phyloP scores from a whole-genome alignment of 306 rosid species.

The Quercus robur region DNA sequence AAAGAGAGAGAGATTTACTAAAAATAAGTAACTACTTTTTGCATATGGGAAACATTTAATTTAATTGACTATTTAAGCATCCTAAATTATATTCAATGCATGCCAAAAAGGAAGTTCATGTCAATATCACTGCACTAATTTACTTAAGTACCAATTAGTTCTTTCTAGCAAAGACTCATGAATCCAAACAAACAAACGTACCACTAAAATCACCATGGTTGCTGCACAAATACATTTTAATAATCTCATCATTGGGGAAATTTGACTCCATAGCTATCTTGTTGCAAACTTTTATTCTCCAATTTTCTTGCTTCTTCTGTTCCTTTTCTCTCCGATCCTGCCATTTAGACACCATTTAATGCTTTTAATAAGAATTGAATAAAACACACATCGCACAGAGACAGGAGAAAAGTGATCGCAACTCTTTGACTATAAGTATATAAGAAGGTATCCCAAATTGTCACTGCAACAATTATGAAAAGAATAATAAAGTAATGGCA shows the following conservation, averaged over 20 bases:
- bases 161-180: not conserved
- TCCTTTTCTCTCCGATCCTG: conserved; percentile 66
- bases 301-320: conserved; percentile 50
- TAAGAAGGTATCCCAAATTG: not conserved
- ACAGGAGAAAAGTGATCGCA: not conserved
- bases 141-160: not conserved
- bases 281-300: conserved; percentile 56
- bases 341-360: conserved; percentile 26
- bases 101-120: not conserved
- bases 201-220: conserved; percentile 60
- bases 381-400: not conserved
- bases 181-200: conserved; percentile 25
- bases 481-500: not conserved
- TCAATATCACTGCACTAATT: not conserved
- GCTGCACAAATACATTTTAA: conserved; percentile 62
- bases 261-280: conserved; percentile 68
- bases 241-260: conserved; percentile 64
- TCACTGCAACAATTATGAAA: not conserved
- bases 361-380: not conserved
- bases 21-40: not conserved
- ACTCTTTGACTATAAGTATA: not conserved
- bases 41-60: not conserved
- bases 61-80: not conserved
- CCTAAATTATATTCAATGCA: not conserved
- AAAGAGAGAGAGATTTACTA: not conserved